Conservation (phyloP, 495 filamentous ascomycete species). For the Aspergillus sparsus region DNA sequence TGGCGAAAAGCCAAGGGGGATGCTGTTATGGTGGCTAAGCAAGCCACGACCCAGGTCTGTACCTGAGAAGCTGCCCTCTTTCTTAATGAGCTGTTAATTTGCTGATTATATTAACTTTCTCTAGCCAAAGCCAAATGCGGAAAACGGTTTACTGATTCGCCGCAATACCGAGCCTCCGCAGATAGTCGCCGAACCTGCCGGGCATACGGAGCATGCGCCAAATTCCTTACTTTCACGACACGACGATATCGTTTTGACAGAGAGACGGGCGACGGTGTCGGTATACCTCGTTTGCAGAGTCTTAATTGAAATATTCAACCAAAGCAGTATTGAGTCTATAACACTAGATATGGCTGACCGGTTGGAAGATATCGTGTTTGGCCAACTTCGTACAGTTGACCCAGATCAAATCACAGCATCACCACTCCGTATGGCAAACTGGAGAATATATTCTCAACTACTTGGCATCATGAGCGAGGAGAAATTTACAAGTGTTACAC, state of each 20-base stretch:
- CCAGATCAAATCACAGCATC: slow-evolving; percentile 76
- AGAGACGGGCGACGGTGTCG: slow-evolving; percentile 85
- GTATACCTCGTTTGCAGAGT: slow-evolving; percentile 95
- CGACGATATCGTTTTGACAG: slow-evolving; percentile 70
- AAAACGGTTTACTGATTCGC: slow-evolving; percentile 46
- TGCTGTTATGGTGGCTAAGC: slow-evolving; percentile 63
- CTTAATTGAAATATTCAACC: slow-evolving; percentile 87
- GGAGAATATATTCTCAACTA: slow-evolving; percentile 88
- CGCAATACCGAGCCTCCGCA: slow-evolving; percentile 59
- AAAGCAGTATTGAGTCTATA: slow-evolving; percentile 79
- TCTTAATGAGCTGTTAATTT: neutral
- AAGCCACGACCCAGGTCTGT: slow-evolving; percentile 64
- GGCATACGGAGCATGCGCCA: slow-evolving; percentile 29
- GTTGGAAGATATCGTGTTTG: slow-evolving; percentile 91
- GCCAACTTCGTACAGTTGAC: slow-evolving; percentile 84
- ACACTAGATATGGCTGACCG: slow-evolving; percentile 86
- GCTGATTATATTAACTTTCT: slow-evolving; percentile 14
- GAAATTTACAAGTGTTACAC: slow-evolving; percentile 80
- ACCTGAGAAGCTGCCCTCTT: neutral
- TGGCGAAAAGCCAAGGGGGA: slow-evolving; percentile 96
- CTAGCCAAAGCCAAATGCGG: slow-evolving; percentile 33
- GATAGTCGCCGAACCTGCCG: slow-evolving; percentile 28
- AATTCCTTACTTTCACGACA: slow-evolving; percentile 56
- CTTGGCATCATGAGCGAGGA: slow-evolving; percentile 93
- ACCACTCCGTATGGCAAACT: slow-evolving; percentile 84